Percentiles rank a stretch among this genome's conserved stretches.
Evolutionary conservation across 805 yeast species (phyloP).

Genomic region (Yarrowia porcina): DNA sequence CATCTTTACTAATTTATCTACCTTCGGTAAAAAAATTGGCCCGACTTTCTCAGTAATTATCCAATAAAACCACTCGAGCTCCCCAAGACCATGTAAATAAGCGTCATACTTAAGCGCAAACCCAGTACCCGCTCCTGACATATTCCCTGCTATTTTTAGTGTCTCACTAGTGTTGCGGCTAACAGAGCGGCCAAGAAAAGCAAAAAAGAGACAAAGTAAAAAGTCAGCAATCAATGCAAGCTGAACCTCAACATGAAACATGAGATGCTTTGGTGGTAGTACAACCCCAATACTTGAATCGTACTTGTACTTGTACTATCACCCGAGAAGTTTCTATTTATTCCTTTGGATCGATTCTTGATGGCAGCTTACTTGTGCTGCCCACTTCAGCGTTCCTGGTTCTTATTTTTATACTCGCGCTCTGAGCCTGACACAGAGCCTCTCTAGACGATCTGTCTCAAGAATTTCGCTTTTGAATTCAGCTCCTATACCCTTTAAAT

Average conservation of each 20-base stretch:
- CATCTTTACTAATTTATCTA: no score
- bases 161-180: constrained; percentile 11
- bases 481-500: background rate
- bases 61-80: background rate
- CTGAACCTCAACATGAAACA: background rate
- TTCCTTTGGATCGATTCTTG: no score
- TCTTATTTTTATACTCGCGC: no score
- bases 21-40: background rate
- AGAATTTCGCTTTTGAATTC: background rate
- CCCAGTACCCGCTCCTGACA: background rate
- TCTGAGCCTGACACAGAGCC: no score
- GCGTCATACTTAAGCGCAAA: background rate
- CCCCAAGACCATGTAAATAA: background rate
- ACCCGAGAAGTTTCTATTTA: no score
- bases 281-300: no score
- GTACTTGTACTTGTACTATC: no score
- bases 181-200: background rate
- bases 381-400: no score
- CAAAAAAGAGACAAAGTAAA: background rate
- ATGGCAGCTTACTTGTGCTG: no score
- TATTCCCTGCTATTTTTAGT: background rate
- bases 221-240: background rate
- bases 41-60: background rate
- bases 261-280: no score
- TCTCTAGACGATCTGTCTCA: no score